A percentile compares a stretch with the other conserved stretches of the same genome.
These are phyloP conservation scores for Ophiostoma triangulosporum DNA, from an alignment of 2,329 filamentous ascomycete species.

Conservation along the genomic window DNA sequence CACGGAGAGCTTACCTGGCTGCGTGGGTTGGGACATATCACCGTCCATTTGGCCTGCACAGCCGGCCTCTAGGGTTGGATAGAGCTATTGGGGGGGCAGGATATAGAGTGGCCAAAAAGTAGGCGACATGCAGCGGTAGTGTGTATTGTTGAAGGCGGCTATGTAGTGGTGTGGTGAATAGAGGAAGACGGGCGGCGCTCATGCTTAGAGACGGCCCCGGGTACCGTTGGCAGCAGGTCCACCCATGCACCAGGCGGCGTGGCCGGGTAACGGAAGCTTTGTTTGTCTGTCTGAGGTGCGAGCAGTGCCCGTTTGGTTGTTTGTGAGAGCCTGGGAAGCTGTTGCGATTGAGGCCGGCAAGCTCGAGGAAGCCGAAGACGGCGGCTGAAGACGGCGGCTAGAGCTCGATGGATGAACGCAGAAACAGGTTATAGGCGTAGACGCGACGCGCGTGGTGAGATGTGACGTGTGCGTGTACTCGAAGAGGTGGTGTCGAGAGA, in stretches of 20 bases:
- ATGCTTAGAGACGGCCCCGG: constrained; percentile 5
- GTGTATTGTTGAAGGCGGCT: not conserved
- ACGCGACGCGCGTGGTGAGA: not conserved
- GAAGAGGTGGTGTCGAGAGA: not conserved
- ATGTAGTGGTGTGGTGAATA: not conserved
- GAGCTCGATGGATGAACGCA: not conserved
- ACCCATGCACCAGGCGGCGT: constrained; percentile 5
- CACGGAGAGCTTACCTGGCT: constrained; percentile 9
- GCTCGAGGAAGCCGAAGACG: not conserved
- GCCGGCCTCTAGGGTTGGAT: not conserved
- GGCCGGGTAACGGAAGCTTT: not conserved
- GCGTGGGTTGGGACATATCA: constrained; percentile 14
- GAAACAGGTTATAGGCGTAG: not conserved
- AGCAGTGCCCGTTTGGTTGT: not conserved
- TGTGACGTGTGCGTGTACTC: not conserved
- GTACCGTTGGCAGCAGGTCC: not conserved
- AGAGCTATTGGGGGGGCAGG: not conserved
- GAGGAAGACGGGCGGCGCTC: not conserved
- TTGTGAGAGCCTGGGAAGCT: not conserved
- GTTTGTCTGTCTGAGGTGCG: not conserved
- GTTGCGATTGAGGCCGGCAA: not conserved
- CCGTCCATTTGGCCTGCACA: constrained; percentile 11
- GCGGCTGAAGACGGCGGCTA: not conserved
- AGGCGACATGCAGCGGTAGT: not conserved
- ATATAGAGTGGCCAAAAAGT: not conserved